A percentile compares a stretch with the other conserved stretches of the same genome.
These are phyloP conservation scores for Yarrowia yakushimensis DNA, from an alignment of 805 yeast species.

Conservation along the genomic window DNA sequence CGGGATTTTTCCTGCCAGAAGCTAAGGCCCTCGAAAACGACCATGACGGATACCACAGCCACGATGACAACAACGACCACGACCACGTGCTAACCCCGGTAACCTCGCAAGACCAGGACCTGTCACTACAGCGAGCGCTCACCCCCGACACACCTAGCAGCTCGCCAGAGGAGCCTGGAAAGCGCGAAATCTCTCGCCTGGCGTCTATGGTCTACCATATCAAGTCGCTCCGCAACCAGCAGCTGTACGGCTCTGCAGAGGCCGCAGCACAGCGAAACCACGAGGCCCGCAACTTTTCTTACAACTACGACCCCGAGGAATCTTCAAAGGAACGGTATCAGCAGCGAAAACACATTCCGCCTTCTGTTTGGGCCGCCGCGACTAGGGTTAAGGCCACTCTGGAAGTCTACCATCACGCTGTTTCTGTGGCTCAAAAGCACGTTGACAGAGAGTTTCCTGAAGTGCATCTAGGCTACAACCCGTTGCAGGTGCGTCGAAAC, in stretches of 20 bases:
- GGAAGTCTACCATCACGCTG: constrained; percentile 34
- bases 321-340: neutral
- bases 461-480: constrained; percentile 60
- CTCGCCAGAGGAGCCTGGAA: neutral
- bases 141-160: neutral
- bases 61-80: constrained; percentile 12
- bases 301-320: constrained; percentile 19
- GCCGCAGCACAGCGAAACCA: constrained; percentile 16
- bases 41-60: constrained; percentile 3
- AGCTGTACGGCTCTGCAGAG: constrained; percentile 21
- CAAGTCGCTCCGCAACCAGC: constrained; percentile 21
- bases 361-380: constrained; percentile 31
- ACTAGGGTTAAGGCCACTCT: constrained; percentile 35
- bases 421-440: constrained; percentile 28
- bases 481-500: constrained; percentile 76
- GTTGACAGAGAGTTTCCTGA: constrained; percentile 13
- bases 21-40: neutral
- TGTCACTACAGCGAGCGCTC: neutral
- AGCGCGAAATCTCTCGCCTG: constrained; percentile 12
- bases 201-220: constrained; percentile 20
- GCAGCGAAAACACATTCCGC: constrained; percentile 25
- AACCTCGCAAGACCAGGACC: constrained; percentile 17
- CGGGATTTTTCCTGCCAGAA: constrained; percentile 19
- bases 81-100: constrained; percentile 17
- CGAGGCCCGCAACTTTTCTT: constrained; percentile 8